These are phyloP conservation scores for Fusarium nanum DNA, from an alignment of 2,329 filamentous ascomycete genomes.

Conservation along the genomic window DNA sequence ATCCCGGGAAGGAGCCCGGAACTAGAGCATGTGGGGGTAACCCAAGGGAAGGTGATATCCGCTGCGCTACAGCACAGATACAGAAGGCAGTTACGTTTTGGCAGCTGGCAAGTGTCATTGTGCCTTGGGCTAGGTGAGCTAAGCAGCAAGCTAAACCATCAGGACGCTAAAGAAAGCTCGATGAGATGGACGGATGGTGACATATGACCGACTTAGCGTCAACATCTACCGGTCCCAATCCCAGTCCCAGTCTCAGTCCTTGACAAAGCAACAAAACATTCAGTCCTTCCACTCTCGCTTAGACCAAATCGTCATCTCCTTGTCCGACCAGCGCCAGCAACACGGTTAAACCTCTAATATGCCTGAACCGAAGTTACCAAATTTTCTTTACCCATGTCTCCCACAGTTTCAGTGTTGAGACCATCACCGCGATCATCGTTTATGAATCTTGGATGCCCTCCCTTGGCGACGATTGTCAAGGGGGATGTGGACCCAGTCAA, in stretches of 20 bases:
- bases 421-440: background rate
- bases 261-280: constrained; percentile 18
- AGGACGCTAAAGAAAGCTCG: constrained; percentile 27
- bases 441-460: constrained; percentile 7
- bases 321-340: background rate
- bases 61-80: background rate
- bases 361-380: background rate
- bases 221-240: constrained; percentile 9
- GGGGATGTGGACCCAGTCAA: background rate
- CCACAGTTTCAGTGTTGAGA: background rate
- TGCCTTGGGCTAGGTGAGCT: constrained; percentile 24
- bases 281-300: constrained; percentile 11
- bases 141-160: background rate
- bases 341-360: constrained; percentile 8
- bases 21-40: constrained; percentile 29
- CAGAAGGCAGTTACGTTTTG: constrained; percentile 12
- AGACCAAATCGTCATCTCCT: constrained; percentile 3
- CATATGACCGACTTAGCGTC: constrained; percentile 22
- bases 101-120: background rate
- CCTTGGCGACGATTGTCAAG: background rate
- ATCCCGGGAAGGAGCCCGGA: constrained; percentile 20
- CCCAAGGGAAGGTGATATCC: background rate
- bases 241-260: background rate
- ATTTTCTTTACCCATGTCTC: background rate
- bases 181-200: constrained; percentile 16